Evolutionary conservation across 768 basidiomycete genomes (phyloP).

Genomic region (Pleurotus citrinopileatus): DNA sequence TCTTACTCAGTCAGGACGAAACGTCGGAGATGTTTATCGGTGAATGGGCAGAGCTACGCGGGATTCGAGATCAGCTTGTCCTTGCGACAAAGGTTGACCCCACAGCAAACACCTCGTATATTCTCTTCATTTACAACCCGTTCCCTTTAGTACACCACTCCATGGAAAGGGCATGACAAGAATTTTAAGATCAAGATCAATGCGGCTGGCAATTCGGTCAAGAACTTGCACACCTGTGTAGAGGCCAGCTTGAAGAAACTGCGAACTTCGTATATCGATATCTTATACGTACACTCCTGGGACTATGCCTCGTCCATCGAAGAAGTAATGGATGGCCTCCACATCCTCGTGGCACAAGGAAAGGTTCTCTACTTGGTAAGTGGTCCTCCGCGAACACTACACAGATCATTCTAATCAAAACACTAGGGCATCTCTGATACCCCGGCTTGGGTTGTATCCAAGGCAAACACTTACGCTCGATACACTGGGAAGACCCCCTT

Average conservation of each 20-base stretch:
- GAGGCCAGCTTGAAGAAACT: slow-evolving; percentile 44
- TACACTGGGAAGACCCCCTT: slow-evolving; percentile 49
- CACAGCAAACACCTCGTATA: background rate
- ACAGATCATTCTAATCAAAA: background rate
- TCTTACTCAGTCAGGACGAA: slow-evolving; percentile 30
- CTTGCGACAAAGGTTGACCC: slow-evolving; percentile 36
- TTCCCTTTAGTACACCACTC: background rate
- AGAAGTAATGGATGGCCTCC: slow-evolving; percentile 56
- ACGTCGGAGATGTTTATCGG: slow-evolving; percentile 42
- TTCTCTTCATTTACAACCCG: background rate
- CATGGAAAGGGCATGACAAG: background rate
- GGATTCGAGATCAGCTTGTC: slow-evolving; percentile 42
- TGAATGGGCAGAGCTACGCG: slow-evolving; percentile 41
- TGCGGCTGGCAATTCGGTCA: slow-evolving; percentile 40
- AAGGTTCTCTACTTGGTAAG: slow-evolving; percentile 48
- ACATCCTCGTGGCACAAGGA: slow-evolving; percentile 47
- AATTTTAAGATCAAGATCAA: slow-evolving; percentile 17
- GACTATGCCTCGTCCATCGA: slow-evolving; percentile 50
- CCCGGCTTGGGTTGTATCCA: slow-evolving; percentile 48
- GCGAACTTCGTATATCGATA: slow-evolving; percentile 43
- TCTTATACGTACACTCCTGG: slow-evolving; percentile 49
- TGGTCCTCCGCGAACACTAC: no score
- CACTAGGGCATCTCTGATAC: slow-evolving; percentile 37
- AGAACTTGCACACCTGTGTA: slow-evolving; percentile 38
- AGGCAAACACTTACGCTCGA: slow-evolving; percentile 49